phyloP scores from a whole-genome alignment of 148 eudicot genomes.

The Fagopyrum homotropicum region DNA sequence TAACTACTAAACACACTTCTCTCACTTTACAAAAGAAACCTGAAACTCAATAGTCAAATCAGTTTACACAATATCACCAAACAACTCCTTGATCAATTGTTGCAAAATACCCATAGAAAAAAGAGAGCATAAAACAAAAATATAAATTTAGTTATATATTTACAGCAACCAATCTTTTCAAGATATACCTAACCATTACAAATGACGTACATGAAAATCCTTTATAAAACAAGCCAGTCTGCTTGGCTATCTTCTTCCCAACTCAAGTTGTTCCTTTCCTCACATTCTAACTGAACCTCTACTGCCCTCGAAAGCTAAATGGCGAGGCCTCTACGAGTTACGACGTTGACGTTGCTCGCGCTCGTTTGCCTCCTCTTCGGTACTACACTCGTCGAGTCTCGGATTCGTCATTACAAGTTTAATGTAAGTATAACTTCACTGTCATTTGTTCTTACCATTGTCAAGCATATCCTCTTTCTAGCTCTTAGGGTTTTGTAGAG shows the following conservation, averaged over 20 bases:
- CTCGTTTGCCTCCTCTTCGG: slow-evolving; percentile 14
- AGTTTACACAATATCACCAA: background rate
- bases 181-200: slow-evolving; percentile 16
- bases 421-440: slow-evolving; percentile 32
- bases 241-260: background rate
- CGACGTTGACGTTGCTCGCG: slow-evolving; percentile 8
- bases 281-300: background rate
- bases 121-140: background rate
- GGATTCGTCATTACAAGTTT: slow-evolving; percentile 50
- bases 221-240: background rate
- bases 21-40: too few species aligned
- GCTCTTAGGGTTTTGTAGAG: too few species aligned
- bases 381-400: slow-evolving; percentile 25
- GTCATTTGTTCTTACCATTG: too few species aligned
- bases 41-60: too few species aligned
- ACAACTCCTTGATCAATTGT: background rate
- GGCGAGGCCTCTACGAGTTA: slow-evolving; percentile 17
- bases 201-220: slow-evolving; percentile 11
- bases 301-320: background rate
- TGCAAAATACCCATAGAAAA: background rate
- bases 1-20: too few species aligned
- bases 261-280: background rate
- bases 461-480: too few species aligned
- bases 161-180: background rate
- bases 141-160: background rate